Evolutionary conservation across 441 rosid genomes (phyloP).

Genomic region (Raphanus hybrid): DNA sequence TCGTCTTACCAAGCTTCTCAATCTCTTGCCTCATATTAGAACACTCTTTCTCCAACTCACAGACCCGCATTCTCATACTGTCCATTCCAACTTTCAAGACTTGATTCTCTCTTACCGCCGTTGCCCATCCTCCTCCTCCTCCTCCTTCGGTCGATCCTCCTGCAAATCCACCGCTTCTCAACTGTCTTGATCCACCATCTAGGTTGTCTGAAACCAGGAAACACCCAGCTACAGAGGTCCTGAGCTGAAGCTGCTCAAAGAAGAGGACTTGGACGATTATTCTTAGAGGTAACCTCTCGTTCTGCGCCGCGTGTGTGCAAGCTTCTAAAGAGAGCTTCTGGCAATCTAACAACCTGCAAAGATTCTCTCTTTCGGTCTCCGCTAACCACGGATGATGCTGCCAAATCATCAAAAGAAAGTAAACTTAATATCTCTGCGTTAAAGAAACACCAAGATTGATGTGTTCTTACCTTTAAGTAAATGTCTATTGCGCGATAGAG

Average conservation of each 20-base stretch:
- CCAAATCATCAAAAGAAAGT: slow-evolving; percentile 30
- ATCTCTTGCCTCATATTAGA: slow-evolving; percentile 94
- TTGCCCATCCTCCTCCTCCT: slow-evolving; percentile 87
- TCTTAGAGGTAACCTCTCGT: slow-evolving; percentile 90
- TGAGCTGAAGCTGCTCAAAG: slow-evolving; percentile 98
- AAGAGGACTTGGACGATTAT: slow-evolving; percentile 91
- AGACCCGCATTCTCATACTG: slow-evolving; percentile 87
- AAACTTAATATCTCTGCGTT: slow-evolving; percentile 13
- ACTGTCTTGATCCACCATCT: slow-evolving; percentile 77
- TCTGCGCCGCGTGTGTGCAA: slow-evolving; percentile 98
- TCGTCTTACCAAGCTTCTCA: slow-evolving; percentile 74
- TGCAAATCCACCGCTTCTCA: slow-evolving; percentile 66
- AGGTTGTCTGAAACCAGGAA: slow-evolving; percentile 93
- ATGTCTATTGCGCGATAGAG: slow-evolving; percentile 96
- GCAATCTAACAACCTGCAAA: slow-evolving; percentile 90
- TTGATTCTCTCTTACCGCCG: slow-evolving; percentile 93
- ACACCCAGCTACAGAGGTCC: slow-evolving; percentile 95
- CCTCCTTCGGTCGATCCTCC: slow-evolving; percentile 69
- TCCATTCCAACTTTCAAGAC: slow-evolving; percentile 97
- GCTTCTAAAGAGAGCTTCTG: slow-evolving; percentile 98
- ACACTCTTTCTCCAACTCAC: slow-evolving; percentile 94
- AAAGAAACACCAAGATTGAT: not conserved
- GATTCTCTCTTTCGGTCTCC: slow-evolving; percentile 88
- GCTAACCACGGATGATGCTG: slow-evolving; percentile 97
- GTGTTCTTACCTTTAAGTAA: slow-evolving; percentile 76